phyloP scores from a whole-genome alignment of 1,284 basidiomycete species.

The Trichosporon ovoides region DNA sequence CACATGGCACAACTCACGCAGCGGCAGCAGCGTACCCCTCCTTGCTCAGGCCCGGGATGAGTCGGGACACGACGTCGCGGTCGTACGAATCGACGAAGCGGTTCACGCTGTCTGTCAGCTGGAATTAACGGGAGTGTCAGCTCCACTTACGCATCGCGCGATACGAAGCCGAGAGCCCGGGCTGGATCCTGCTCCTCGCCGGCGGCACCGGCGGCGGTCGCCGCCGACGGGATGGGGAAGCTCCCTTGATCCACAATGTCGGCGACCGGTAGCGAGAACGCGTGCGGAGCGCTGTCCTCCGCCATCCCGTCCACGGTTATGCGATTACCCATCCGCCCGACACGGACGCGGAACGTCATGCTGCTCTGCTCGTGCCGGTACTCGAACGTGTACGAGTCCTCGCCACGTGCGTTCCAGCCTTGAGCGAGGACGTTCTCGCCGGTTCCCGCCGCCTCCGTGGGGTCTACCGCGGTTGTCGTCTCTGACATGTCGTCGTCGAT shows the following conservation, averaged over 20 bases:
- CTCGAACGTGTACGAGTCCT: slow-evolving; percentile 44
- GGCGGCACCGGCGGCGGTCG: slow-evolving; percentile 14
- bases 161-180: slow-evolving; percentile 32
- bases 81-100: slow-evolving; percentile 48
- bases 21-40: slow-evolving; percentile 43
- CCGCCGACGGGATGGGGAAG: slow-evolving; percentile 40
- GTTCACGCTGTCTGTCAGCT: slow-evolving; percentile 35
- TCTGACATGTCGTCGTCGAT: slow-evolving; percentile 34
- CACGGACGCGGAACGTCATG: slow-evolving; percentile 47
- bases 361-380: slow-evolving; percentile 50
- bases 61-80: slow-evolving; percentile 43
- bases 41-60: slow-evolving; percentile 48
- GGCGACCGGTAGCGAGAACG: slow-evolving; percentile 38
- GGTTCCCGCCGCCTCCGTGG: slow-evolving; percentile 21
- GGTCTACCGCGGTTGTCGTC: slow-evolving; percentile 42
- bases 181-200: neutral
- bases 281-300: slow-evolving; percentile 51
- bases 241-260: slow-evolving; percentile 44
- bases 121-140: neutral
- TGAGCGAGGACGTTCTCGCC: slow-evolving; percentile 6
- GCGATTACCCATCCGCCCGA: slow-evolving; percentile 48
- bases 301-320: slow-evolving; percentile 49
- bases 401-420: slow-evolving; percentile 42
- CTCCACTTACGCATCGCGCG: slow-evolving; percentile 28
- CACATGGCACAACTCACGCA: slow-evolving; percentile 28